Conservation (phyloP, 331 rosid species). For the Rhamnella rubrinervis region DNA sequence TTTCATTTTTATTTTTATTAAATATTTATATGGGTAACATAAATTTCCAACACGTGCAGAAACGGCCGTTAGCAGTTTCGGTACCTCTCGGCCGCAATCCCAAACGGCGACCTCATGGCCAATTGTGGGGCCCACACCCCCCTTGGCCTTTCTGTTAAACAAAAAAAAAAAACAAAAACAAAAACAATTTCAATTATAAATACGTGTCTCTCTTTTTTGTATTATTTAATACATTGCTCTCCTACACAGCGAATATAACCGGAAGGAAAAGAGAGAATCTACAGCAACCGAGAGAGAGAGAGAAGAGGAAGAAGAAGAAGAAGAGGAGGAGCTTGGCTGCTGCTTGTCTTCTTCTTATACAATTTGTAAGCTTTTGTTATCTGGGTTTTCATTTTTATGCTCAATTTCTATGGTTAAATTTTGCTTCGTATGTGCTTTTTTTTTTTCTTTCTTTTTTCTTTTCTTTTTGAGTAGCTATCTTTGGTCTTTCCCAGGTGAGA, state of each 20-base stretch:
- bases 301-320: slow-evolving; percentile 7
- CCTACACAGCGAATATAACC: slow-evolving; percentile 34
- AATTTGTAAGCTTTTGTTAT: slow-evolving; percentile 44
- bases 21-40: no score
- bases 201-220: background rate
- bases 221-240: slow-evolving; percentile 23
- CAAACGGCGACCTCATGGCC: slow-evolving; percentile 31
- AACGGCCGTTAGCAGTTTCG: slow-evolving; percentile 35
- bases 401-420: background rate
- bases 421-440: background rate
- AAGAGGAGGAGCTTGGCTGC: slow-evolving; percentile 10
- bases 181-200: background rate
- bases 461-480: slow-evolving; percentile 3
- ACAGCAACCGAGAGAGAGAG: slow-evolving; percentile 14
- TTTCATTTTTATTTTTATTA: no score
- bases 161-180: no score
- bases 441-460: background rate
- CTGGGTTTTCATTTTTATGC: background rate
- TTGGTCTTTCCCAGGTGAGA: slow-evolving; percentile 12
- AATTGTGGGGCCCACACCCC: slow-evolving; percentile 21
- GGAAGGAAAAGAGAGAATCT: slow-evolving; percentile 40
- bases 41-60: slow-evolving; percentile 29
- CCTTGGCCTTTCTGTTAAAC: background rate
- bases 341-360: slow-evolving; percentile 20
- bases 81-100: slow-evolving; percentile 40